Conservation (phyloP, 345 rosid species). For the Microcos paniculata region DNA sequence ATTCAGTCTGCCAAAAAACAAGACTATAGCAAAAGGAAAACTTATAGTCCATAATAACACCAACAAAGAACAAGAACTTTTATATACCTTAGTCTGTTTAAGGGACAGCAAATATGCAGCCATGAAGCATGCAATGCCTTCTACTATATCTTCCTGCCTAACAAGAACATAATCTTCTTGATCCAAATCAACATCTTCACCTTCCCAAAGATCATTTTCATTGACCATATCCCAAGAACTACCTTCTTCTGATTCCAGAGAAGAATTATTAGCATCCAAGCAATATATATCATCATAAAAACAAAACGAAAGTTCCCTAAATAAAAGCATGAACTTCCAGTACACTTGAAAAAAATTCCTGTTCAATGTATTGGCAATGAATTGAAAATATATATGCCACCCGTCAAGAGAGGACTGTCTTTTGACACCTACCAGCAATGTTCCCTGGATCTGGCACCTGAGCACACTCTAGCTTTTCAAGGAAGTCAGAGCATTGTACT, state of each 20-base stretch:
- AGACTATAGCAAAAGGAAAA: not conserved
- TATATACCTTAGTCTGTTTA: conserved; percentile 83
- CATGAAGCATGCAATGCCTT: conserved; percentile 91
- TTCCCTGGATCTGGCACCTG: conserved; percentile 50
- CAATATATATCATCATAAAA: not conserved
- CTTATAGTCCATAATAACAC: not conserved
- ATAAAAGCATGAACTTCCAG: conserved; percentile 11
- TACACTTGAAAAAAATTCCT: not conserved
- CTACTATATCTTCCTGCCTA: conserved; percentile 94
- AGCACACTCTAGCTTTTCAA: conserved; percentile 66
- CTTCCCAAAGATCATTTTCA: conserved; percentile 75
- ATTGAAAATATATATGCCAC: not conserved
- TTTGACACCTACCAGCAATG: conserved; percentile 36
- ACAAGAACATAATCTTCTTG: conserved; percentile 84
- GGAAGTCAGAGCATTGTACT: conserved; percentile 72
- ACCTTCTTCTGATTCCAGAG: conserved; percentile 57
- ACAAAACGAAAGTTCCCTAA: not conserved
- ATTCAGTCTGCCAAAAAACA: not conserved
- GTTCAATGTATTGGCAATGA: not conserved
- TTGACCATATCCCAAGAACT: conserved; percentile 82
- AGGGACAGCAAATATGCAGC: conserved; percentile 84
- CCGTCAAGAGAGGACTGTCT: not conserved
- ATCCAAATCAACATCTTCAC: conserved; percentile 39
- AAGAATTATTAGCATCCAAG: conserved; percentile 14
- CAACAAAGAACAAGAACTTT: not conserved